phyloP scores from a whole-genome alignment of 305 asterid species.

The Stenogyne calaminthoides region DNA sequence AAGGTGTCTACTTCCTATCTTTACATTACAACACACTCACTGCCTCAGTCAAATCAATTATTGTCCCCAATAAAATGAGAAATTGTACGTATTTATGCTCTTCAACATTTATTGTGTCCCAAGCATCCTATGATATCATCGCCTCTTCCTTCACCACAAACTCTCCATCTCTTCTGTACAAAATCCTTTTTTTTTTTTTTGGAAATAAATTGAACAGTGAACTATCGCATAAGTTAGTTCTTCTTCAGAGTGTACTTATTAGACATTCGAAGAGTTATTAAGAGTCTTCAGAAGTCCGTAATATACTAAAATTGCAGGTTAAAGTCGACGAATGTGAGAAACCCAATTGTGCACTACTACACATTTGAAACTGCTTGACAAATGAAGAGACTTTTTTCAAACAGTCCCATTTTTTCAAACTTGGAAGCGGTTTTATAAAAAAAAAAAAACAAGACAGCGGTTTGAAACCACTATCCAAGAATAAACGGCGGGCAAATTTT shows the following conservation, averaged over 20 bases:
- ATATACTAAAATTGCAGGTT: too few species aligned
- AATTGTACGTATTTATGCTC: neutral
- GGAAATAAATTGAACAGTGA: neutral
- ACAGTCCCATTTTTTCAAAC: too few species aligned
- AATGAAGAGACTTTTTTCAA: too few species aligned
- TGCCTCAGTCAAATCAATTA: conserved; percentile 30
- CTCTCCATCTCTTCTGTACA: neutral
- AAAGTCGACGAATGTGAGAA: too few species aligned
- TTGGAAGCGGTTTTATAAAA: too few species aligned
- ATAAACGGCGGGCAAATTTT: too few species aligned
- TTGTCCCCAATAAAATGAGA: neutral
- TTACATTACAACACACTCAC: neutral
- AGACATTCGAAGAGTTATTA: neutral
- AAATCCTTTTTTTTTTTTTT: neutral
- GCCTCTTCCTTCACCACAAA: neutral
- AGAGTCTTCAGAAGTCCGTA: neutral
- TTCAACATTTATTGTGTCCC: conserved; percentile 4
- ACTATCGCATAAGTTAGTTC: neutral
- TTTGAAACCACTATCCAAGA: too few species aligned
- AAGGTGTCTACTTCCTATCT: conserved; percentile 11
- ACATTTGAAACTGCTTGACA: too few species aligned
- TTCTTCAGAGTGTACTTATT: neutral
- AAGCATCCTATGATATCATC: conserved; percentile 12
- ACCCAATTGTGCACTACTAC: neutral
- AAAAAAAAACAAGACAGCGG: too few species aligned